Percentiles rank a stretch among this genome's conserved stretches.
phyloP scores from a whole-genome alignment of 2,329 filamentous ascomycete genomes.

The Fusarium dimerum region DNA sequence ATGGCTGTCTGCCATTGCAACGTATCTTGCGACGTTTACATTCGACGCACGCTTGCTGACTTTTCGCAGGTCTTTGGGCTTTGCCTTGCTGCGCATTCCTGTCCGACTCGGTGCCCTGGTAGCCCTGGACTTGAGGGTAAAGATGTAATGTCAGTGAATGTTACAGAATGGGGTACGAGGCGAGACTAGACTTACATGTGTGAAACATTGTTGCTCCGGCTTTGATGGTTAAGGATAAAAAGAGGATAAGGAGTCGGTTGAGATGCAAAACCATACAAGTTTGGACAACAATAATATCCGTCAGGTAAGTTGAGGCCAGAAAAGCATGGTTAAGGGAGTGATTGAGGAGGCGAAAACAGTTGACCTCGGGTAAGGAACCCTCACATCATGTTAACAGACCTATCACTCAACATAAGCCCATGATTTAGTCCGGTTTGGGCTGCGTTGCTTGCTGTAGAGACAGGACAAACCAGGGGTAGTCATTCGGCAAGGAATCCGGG shows the following conservation, averaged over 20 bases:
- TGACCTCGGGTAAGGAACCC: not conserved
- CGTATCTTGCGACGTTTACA: slow-evolving; percentile 7
- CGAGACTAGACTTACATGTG: not conserved
- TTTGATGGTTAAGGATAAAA: not conserved
- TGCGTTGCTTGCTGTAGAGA: no score
- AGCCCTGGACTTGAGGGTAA: not conserved
- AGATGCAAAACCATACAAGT: not conserved
- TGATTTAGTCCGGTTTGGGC: no score
- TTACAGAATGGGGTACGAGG: no score
- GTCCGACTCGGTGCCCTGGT: not conserved
- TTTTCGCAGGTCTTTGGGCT: not conserved
- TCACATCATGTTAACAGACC: no score
- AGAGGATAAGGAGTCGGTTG: not conserved
- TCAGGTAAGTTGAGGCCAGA: not conserved
- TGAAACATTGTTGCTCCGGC: not conserved
- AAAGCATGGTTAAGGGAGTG: not conserved
- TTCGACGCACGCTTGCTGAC: slow-evolving; percentile 4
- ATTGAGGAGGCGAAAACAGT: not conserved
- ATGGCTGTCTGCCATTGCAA: slow-evolving; percentile 7
- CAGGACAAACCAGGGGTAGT: no score
- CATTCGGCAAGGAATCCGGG: no score
- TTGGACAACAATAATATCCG: not conserved
- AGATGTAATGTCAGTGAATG: not conserved
- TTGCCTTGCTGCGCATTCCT: not conserved
- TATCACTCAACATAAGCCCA: no score